phyloP scores from a whole-genome alignment of 225 moss, liverwort and hornwort species.

The Anthoceros angustus region DNA sequence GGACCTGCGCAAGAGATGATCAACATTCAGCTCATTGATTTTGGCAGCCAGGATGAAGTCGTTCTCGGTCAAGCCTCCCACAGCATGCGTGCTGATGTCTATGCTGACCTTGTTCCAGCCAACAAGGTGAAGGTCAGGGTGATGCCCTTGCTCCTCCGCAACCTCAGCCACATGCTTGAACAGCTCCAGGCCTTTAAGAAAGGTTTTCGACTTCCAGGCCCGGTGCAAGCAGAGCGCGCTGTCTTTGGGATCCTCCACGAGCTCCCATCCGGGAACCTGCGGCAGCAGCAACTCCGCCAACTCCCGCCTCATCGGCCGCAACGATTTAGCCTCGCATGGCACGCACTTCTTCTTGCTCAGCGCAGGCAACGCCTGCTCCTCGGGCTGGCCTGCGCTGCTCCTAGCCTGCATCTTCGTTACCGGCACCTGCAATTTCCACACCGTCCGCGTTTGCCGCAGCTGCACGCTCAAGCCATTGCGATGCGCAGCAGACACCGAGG shows the following conservation, averaged over 20 bases:
- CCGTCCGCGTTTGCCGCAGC: not conserved
- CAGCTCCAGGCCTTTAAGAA: conserved; percentile 69
- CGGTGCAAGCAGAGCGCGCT: conserved; percentile 55
- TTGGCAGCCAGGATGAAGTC: conserved; percentile 87
- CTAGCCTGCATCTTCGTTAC: not conserved
- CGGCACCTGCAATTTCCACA: not conserved
- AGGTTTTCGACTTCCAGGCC: conserved; percentile 58
- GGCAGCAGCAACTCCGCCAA: conserved; percentile 26
- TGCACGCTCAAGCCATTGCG: not conserved
- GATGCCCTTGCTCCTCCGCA: conserved; percentile 86
- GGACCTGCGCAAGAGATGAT: conserved; percentile 37
- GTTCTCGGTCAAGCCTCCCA: conserved; percentile 74
- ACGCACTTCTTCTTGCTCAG: conserved; percentile 41
- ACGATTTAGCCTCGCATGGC: conserved; percentile 40
- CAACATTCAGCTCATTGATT: conserved; percentile 38
- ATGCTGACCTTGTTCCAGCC: conserved; percentile 80
- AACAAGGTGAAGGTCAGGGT: conserved; percentile 79
- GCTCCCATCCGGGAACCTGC: conserved; percentile 63
- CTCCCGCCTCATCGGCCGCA: conserved; percentile 33
- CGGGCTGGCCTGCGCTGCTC: not conserved
- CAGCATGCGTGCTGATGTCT: conserved; percentile 55
- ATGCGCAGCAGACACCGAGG: not conserved
- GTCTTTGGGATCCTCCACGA: conserved; percentile 32
- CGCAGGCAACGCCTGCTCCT: conserved; percentile 1
- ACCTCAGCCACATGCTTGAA: conserved; percentile 58